Conservation (phyloP, 1,284 basidiomycete species). For the Malassezia vespertilionis region DNA sequence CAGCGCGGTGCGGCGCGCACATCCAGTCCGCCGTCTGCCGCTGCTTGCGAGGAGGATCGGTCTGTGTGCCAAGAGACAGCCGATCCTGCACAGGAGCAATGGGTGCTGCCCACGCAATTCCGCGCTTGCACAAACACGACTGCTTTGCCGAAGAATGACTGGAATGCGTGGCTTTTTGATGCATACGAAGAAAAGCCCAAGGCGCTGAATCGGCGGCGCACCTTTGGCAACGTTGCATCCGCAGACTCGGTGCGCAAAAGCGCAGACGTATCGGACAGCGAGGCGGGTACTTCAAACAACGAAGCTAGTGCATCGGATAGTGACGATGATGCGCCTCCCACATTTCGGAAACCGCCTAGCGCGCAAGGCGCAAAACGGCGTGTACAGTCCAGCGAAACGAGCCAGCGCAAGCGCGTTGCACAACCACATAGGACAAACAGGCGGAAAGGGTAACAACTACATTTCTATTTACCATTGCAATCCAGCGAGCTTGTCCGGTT, state of each 20-base stretch:
- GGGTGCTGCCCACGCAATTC: slow-evolving; percentile 10
- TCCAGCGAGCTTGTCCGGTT: background rate
- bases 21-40: background rate
- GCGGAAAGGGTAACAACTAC: background rate
- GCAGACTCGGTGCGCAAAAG: no score
- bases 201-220: background rate
- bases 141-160: background rate
- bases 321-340: slow-evolving; percentile 5
- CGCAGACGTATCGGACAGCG: slow-evolving; percentile 2
- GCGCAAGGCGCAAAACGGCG: no score
- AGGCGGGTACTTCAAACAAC: background rate
- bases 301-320: slow-evolving; percentile 9
- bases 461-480: slow-evolving; percentile 12
- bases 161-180: slow-evolving; percentile 9
- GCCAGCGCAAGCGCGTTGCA: background rate
- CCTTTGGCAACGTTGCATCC: background rate
- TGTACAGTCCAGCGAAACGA: background rate
- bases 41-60: background rate
- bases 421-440: background rate
- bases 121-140: background rate
- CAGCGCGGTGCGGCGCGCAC: slow-evolving; percentile 10
- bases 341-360: slow-evolving; percentile 13
- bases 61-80: background rate
- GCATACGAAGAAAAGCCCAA: background rate
- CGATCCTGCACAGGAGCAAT: slow-evolving; percentile 6